Evolutionary conservation across 148 eudicot species (phyloP).

Genomic region (Vaccinium corymbosum): DNA sequence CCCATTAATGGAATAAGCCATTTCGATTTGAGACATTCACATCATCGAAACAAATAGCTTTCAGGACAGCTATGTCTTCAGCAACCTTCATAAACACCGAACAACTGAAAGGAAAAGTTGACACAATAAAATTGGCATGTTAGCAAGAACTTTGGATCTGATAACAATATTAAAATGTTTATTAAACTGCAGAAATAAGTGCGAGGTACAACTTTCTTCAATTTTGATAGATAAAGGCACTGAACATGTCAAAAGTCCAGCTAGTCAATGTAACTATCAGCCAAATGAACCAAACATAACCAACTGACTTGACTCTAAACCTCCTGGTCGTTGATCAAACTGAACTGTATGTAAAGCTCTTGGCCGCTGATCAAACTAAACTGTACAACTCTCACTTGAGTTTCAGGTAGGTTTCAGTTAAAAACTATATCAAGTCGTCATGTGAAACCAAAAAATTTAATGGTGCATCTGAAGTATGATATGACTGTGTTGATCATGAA

Average conservation of each 20-base stretch:
- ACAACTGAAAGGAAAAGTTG: neutral
- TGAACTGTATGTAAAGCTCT: neutral
- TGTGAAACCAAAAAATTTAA: neutral
- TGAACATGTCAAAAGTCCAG: neutral
- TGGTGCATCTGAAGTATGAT: neutral
- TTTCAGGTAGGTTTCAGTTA: neutral
- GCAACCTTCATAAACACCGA: neutral
- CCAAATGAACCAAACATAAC: neutral
- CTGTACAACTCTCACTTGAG: neutral
- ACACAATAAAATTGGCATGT: neutral
- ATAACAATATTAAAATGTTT: neutral
- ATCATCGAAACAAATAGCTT: neutral
- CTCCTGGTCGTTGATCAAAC: neutral
- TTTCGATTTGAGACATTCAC: neutral
- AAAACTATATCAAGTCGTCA: neutral
- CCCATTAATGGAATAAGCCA: neutral
- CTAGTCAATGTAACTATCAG: neutral
- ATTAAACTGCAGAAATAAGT: neutral
- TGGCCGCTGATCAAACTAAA: no score
- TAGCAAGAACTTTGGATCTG: neutral
- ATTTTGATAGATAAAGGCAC: neutral
- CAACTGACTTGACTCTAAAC: neutral
- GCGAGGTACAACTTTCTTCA: neutral
- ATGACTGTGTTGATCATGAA: neutral
- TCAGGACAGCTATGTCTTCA: neutral